Evolutionary conservation across 78 protist species (phyloP).

Genomic region (Dictyostelium citrinum): DNA sequence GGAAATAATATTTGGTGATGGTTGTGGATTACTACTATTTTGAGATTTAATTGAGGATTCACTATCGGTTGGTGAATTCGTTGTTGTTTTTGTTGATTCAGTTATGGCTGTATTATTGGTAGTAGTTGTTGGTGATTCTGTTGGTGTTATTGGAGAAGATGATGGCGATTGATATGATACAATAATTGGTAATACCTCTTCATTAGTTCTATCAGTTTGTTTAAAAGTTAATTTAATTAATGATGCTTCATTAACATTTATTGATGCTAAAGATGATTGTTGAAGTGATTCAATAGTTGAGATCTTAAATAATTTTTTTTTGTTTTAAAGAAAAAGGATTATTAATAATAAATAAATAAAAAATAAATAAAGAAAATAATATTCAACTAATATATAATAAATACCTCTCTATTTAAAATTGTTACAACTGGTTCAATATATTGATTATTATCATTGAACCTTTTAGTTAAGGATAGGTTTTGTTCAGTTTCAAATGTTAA

Average conservation of each 20-base stretch:
- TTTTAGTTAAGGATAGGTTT: neutral
- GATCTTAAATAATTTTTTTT: too few relatives aligned
- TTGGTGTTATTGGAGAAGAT: neutral
- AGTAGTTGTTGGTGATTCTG: constrained; percentile 7
- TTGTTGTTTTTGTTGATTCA: neutral
- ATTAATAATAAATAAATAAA: neutral
- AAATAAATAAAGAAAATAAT: neutral
- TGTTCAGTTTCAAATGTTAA: constrained; percentile 15
- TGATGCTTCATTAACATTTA: constrained; percentile 38
- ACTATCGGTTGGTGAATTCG: neutral
- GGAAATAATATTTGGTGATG: neutral
- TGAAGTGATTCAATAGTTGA: constrained; percentile 36
- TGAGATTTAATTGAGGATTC: neutral
- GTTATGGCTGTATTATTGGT: neutral
- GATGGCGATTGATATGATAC: constrained; percentile 33
- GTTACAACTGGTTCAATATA: neutral
- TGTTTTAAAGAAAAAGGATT: too few relatives aligned
- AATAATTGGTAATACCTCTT: neutral
- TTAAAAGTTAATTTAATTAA: constrained; percentile 10
- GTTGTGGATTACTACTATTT: neutral
- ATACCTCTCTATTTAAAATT: constrained; percentile 57
- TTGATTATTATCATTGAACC: neutral
- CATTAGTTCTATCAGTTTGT: constrained; percentile 16
- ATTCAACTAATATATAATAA: neutral
- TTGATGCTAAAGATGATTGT: constrained; percentile 1